phyloP scores from a whole-genome alignment of 2,329 filamentous ascomycete genomes.

The Fusarium verticillioides region DNA sequence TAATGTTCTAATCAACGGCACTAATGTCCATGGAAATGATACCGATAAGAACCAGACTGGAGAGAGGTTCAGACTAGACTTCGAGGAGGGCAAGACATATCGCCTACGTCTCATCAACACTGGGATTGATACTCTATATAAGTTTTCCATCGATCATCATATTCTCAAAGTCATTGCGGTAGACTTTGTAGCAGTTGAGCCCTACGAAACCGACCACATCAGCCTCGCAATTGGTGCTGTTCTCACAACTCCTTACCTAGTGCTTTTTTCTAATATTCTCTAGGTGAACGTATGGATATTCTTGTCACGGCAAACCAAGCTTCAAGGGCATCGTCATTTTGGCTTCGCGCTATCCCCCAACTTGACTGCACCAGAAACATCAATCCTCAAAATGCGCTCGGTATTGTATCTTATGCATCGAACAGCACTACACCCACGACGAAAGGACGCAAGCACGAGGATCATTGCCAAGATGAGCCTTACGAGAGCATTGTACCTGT shows the following conservation, averaged over 20 bases:
- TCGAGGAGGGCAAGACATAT: slow-evolving; percentile 57
- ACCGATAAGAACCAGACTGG: slow-evolving; percentile 42
- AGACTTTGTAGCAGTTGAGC: slow-evolving; percentile 68
- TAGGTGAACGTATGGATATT: slow-evolving; percentile 60
- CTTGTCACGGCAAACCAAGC: slow-evolving; percentile 56
- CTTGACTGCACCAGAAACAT: slow-evolving; percentile 54
- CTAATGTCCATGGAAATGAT: slow-evolving; percentile 48
- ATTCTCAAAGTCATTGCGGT: slow-evolving; percentile 65
- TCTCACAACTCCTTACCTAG: not conserved
- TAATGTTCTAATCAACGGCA: slow-evolving; percentile 60
- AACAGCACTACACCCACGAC: slow-evolving; percentile 33
- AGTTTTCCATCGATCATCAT: slow-evolving; percentile 67
- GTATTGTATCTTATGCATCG: slow-evolving; percentile 58
- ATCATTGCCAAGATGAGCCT: slow-evolving; percentile 51
- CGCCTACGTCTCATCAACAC: slow-evolving; percentile 61
- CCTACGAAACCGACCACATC: slow-evolving; percentile 63
- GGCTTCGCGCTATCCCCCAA: slow-evolving; percentile 61
- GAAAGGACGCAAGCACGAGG: slow-evolving; percentile 7
- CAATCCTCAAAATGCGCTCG: slow-evolving; percentile 57
- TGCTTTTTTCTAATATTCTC: slow-evolving; percentile 33
- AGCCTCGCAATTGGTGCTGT: slow-evolving; percentile 57
- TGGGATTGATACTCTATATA: slow-evolving; percentile 56
- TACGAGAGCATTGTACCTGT: slow-evolving; percentile 50
- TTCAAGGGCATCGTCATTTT: slow-evolving; percentile 55
- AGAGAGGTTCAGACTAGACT: slow-evolving; percentile 51